Evolutionary conservation across 2,329 filamentous ascomycete genomes (phyloP).

Genomic region (Tothia fuscella): DNA sequence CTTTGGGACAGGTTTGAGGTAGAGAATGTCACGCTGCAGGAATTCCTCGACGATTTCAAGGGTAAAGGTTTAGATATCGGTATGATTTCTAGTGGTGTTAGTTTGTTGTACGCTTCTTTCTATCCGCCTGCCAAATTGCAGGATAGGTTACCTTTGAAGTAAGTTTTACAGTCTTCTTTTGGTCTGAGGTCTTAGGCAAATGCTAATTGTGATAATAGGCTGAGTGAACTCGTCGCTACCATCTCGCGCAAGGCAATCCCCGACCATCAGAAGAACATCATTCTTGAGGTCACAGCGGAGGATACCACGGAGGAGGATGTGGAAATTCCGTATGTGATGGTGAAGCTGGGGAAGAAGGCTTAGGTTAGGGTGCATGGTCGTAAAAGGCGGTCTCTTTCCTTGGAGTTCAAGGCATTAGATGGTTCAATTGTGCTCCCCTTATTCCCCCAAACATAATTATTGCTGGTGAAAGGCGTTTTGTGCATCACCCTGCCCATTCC

Average conservation of each 20-base stretch:
- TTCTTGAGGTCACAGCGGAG: constrained; percentile 91
- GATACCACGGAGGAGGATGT: constrained; percentile 85
- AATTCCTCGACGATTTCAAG: constrained; percentile 73
- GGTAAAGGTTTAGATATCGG: constrained; percentile 68
- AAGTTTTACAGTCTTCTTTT: constrained; percentile 26
- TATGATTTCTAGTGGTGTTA: constrained; percentile 97
- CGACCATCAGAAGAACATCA: constrained; percentile 84
- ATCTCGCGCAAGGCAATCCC: constrained; percentile 90
- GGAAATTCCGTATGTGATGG: constrained; percentile 92
- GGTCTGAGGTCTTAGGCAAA: constrained; percentile 20
- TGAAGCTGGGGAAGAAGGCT: constrained; percentile 50
- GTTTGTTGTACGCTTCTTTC: constrained; percentile 86
- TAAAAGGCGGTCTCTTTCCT: no score
- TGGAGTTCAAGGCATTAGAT: no score
- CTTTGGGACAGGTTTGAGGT: constrained; percentile 97
- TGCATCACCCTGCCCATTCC: no score
- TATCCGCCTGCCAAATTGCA: constrained; percentile 73
- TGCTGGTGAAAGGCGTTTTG: no score
- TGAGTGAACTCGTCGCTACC: constrained; percentile 76
- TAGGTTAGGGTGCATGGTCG: no score
- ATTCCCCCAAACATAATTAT: no score
- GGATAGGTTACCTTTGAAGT: constrained; percentile 64
- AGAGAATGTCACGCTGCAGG: constrained; percentile 67
- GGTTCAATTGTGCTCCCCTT: no score
- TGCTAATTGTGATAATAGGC: constrained; percentile 35